A percentile compares a stretch with the other conserved stretches of the same genome.
phyloP scores from a whole-genome alignment of 2,329 filamentous ascomycete species.

The Pseudophaeomoniella oleicola region DNA sequence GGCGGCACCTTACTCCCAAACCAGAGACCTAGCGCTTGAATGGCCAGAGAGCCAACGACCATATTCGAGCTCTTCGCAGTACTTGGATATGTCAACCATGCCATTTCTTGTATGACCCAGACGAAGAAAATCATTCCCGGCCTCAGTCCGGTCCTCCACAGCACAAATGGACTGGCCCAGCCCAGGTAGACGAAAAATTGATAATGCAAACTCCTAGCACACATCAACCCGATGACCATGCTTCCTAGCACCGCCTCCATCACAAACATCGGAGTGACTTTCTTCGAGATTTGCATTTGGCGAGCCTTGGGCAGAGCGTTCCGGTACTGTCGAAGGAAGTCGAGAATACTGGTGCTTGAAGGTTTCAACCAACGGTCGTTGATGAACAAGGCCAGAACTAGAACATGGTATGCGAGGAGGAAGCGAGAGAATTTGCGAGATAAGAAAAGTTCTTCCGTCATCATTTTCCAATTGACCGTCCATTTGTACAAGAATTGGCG shows the following conservation, averaged over 20 bases:
- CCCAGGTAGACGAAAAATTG: slow-evolving; percentile 89
- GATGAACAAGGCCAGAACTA: slow-evolving; percentile 53
- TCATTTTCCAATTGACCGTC: slow-evolving; percentile 97
- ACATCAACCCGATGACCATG: slow-evolving; percentile 66
- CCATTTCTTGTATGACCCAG: slow-evolving; percentile 75
- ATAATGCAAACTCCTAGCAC: slow-evolving; percentile 80
- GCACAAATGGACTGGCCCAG: slow-evolving; percentile 74
- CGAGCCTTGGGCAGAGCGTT: slow-evolving; percentile 24
- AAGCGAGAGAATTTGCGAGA: slow-evolving; percentile 52
- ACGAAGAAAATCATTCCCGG: slow-evolving; percentile 52
- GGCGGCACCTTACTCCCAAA: not conserved
- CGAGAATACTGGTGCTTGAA: slow-evolving; percentile 38
- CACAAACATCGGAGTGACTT: slow-evolving; percentile 57
- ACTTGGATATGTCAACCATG: slow-evolving; percentile 91
- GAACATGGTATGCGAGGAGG: slow-evolving; percentile 51
- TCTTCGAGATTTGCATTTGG: slow-evolving; percentile 38
- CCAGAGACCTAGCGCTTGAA: slow-evolving; percentile 52
- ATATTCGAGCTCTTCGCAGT: slow-evolving; percentile 46
- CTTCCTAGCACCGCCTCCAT: slow-evolving; percentile 64
- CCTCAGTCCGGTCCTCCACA: slow-evolving; percentile 63
- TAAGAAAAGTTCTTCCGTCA: slow-evolving; percentile 71
- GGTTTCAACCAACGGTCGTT: slow-evolving; percentile 59
- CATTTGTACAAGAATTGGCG: slow-evolving; percentile 90
- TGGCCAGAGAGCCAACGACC: slow-evolving; percentile 57
- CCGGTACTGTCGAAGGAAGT: slow-evolving; percentile 36